These are phyloP conservation scores for Fusarium ramigenum DNA, from an alignment of 2,329 filamentous ascomycete species.

Conservation along the genomic window DNA sequence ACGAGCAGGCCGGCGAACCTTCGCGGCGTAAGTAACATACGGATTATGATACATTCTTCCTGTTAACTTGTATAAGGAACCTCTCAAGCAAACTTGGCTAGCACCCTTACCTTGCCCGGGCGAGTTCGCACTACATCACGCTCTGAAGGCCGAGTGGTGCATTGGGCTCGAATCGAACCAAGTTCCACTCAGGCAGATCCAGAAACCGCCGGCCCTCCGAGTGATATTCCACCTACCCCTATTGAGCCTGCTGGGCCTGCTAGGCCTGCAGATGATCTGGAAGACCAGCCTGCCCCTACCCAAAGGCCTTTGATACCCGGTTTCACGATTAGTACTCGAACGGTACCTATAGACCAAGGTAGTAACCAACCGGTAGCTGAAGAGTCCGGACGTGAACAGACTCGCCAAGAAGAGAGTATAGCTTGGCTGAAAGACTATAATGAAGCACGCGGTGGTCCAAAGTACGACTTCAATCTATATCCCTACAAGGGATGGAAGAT, in stretches of 20 bases:
- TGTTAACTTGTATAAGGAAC: not conserved
- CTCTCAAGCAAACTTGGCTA: not conserved
- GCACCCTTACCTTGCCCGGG: constrained; percentile 1
- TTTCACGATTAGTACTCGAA: constrained; percentile 26
- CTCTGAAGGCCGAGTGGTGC: not conserved
- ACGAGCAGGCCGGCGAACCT: not conserved
- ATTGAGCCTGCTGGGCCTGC: not conserved
- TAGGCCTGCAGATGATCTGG: not conserved
- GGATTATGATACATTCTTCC: not conserved
- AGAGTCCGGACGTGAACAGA: not conserved
- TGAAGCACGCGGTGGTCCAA: not conserved
- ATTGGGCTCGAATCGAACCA: not conserved
- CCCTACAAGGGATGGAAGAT: constrained; percentile 49
- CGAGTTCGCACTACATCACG: not conserved
- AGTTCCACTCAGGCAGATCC: not conserved
- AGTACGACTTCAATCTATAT: constrained; percentile 13
- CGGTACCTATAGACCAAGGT: not conserved
- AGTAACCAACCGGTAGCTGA: not conserved
- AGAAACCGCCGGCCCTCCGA: not conserved
- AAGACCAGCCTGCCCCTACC: not conserved
- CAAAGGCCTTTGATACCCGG: constrained; percentile 1
- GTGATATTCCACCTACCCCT: not conserved
- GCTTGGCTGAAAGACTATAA: constrained; percentile 2
- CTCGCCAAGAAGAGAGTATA: not conserved
- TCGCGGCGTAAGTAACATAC: not conserved